Evolutionary conservation across 768 basidiomycete genomes (phyloP).

Genomic region (Hericium erinaceus): DNA sequence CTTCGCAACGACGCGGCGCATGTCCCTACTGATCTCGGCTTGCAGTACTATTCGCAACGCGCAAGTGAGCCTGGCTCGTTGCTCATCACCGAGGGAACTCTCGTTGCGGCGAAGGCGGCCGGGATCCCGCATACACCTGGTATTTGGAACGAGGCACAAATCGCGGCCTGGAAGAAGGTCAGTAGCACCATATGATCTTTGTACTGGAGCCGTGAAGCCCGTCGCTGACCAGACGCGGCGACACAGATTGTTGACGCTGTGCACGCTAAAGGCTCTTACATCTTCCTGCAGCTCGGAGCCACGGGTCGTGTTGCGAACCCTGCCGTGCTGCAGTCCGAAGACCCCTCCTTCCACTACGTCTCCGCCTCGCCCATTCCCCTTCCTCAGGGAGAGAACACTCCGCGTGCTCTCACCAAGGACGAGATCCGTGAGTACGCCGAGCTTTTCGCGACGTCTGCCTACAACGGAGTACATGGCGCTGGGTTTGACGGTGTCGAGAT

Average conservation of each 20-base stretch:
- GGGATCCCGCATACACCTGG: conserved; percentile 23
- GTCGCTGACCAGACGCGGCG: too few species aligned
- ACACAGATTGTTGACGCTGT: conserved; percentile 23
- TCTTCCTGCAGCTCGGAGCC: conserved; percentile 30
- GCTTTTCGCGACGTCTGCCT: not conserved
- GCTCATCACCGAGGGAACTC: conserved; percentile 26
- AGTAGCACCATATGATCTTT: too few species aligned
- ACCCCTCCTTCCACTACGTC: not conserved
- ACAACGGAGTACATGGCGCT: not conserved
- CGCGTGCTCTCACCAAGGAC: not conserved
- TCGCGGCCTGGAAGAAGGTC: conserved; percentile 3
- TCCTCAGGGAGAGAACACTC: not conserved
- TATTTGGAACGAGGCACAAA: conserved; percentile 8
- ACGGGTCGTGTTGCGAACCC: conserved; percentile 21
- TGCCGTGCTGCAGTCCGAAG: conserved; percentile 3
- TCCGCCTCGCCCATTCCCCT: not conserved
- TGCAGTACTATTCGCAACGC: conserved; percentile 6
- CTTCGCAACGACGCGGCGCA: conserved; percentile 8
- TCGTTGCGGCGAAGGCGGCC: conserved; percentile 19
- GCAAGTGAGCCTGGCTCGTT: conserved; percentile 7
- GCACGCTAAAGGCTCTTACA: conserved; percentile 25
- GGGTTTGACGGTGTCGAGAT: not conserved
- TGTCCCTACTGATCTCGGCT: conserved; percentile 5
- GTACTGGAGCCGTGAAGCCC: too few species aligned
- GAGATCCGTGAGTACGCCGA: not conserved